These are phyloP conservation scores for Astathelohania contejeani DNA, from an alignment of 371 early-diverging fungal species.

Conservation along the genomic window DNA sequence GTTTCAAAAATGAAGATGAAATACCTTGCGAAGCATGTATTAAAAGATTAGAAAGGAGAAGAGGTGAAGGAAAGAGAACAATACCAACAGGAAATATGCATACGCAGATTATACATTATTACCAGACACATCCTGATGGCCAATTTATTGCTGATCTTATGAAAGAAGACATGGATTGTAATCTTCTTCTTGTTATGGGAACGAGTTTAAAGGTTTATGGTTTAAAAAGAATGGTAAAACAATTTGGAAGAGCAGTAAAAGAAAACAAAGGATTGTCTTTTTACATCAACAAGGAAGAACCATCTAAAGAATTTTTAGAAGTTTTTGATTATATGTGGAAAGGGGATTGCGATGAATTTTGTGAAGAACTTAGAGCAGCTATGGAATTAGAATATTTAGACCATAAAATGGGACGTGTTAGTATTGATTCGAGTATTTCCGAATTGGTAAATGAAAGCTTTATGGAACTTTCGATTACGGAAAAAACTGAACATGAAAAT, in stretches of 20 bases:
- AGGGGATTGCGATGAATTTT: constrained; percentile 50
- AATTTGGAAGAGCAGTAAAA: constrained; percentile 51
- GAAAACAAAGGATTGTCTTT: constrained; percentile 33
- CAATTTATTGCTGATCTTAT: constrained; percentile 59
- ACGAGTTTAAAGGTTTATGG: constrained; percentile 85
- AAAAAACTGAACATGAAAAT: too few species aligned
- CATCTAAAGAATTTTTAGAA: constrained; percentile 33
- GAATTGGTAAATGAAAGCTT: too few species aligned
- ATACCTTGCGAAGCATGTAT: constrained; percentile 14
- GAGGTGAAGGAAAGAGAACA: constrained; percentile 58
- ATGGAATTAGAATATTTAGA: background rate
- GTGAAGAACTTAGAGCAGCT: background rate
- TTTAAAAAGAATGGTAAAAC: constrained; percentile 67
- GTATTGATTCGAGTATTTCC: too few species aligned
- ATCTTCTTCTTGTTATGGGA: constrained; percentile 83
- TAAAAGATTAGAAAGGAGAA: constrained; percentile 53
- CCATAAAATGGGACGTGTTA: too few species aligned
- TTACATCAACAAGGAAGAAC: constrained; percentile 43
- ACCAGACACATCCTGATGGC: constrained; percentile 73
- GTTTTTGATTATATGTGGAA: constrained; percentile 49
- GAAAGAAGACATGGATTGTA: constrained; percentile 57
- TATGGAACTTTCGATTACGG: too few species aligned
- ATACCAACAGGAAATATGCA: constrained; percentile 65
- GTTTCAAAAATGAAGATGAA: constrained; percentile 8
- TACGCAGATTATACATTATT: constrained; percentile 85